A percentile compares a stretch with the other conserved stretches of the same genome.
These are phyloP conservation scores for Phytophthora sp. DNA, from an alignment of 352 stramenopile species.

Conservation along the genomic window DNA sequence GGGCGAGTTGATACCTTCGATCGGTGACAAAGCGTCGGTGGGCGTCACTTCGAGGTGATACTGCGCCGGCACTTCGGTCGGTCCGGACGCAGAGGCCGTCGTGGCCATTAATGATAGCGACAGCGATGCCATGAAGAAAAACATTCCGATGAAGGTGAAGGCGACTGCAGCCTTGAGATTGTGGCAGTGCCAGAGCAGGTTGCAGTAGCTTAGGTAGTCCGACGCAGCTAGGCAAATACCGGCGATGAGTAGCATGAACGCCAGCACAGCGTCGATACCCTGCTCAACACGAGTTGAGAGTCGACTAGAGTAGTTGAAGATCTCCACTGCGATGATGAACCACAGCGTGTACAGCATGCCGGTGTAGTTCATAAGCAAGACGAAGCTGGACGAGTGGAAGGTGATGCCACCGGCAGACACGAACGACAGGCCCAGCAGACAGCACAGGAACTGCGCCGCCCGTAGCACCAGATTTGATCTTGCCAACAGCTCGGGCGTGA, in stretches of 20 bases:
- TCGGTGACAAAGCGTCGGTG: conserved; percentile 39
- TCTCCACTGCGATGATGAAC: conserved; percentile 47
- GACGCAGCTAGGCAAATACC: conserved; percentile 60
- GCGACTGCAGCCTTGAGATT: conserved; percentile 57
- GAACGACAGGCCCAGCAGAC: conserved; percentile 52
- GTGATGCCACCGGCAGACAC: conserved; percentile 45
- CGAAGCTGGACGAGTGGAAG: conserved; percentile 52
- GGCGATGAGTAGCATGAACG: conserved; percentile 54
- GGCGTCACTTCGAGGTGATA: conserved; percentile 39
- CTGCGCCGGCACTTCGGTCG: conserved; percentile 28
- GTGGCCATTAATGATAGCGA: conserved; percentile 39
- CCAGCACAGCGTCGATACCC: conserved; percentile 39
- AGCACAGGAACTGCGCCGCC: conserved; percentile 50
- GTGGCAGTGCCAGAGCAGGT: conserved; percentile 41
- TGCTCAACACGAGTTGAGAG: conserved; percentile 27
- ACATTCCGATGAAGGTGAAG: conserved; percentile 66
- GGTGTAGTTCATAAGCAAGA: conserved; percentile 63
- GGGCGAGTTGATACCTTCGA: conserved; percentile 29
- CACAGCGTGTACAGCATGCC: conserved; percentile 68
- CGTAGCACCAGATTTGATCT: conserved; percentile 31
- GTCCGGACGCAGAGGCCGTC: background rate
- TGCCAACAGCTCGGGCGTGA: conserved; percentile 17
- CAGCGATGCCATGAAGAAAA: conserved; percentile 45
- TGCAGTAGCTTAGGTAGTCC: conserved; percentile 52
- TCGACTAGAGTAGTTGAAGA: conserved; percentile 35